Base-by-base conservation (phyloP, 164 flowering plant species). In the Platanus orientalis region DNA sequence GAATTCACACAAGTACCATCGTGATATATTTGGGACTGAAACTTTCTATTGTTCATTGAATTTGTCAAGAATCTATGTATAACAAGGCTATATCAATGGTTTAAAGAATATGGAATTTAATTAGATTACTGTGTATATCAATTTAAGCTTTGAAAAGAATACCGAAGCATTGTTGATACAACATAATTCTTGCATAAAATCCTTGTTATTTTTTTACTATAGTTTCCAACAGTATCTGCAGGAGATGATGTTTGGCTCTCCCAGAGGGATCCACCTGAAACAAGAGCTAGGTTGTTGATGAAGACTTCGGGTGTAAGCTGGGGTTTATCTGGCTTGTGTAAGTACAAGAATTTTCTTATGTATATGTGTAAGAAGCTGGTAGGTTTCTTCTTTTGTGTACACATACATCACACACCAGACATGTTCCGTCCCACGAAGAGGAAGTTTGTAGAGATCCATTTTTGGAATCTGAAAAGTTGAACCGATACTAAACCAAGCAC, bases 251-350 rank as follows among this genome's bases (percentile, higher is more conserved):
- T 70, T 66, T 63, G 64, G 80, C 40, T 69, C 63, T 30, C 64
- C 73, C 7, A 63, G 55, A 54, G 75, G 75, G 64, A 67, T 70
- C 62, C 83, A 73, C 23, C 23, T 83, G 74, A 83, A 87, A 81
- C 86, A 74, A 66, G 87, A 84, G 75, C 87, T 82, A n/a, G 73
- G 83, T 69, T 76, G 76, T 70, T 76, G 77, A 79, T 74, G 61
- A 54, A 24, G 45, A 40, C 51, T 14, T 34, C 21, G 51, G 32
- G 62, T 57, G 56, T 47, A 29, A 68, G 59, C 51, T 51, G 56
- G 23, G 52, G 61, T 54, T 24, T 60, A 60, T 64, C 63, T 55
- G 58, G 56, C 71, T 58, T 65, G 58, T 78, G 81, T 70, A 74
- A 71, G 77, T 78, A 75, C 61, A 53, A 39, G 71, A 57, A 45